phyloP scores from a whole-genome alignment of 805 yeast species.

The Ogataea thermomethanolica region DNA sequence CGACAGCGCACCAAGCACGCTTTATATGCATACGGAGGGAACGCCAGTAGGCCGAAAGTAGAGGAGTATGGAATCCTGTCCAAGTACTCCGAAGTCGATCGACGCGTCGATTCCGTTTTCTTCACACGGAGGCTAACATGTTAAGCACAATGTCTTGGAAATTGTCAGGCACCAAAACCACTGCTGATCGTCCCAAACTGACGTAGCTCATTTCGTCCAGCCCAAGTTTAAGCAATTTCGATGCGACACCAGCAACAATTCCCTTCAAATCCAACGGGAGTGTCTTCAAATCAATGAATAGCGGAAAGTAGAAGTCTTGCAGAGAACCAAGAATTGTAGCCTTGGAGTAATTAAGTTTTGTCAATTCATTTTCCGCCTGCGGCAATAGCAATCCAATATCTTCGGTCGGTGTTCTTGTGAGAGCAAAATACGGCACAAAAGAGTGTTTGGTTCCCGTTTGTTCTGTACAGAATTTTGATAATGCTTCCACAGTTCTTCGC shows the following conservation, averaged over 20 bases:
- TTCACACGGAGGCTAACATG: conserved; percentile 6
- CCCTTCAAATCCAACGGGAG: conserved; percentile 62
- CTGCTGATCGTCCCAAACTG: conserved; percentile 57
- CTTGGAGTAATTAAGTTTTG: conserved; percentile 38
- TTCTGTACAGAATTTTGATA: conserved; percentile 24
- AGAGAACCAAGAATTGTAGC: conserved; percentile 51
- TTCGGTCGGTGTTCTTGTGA: conserved; percentile 48
- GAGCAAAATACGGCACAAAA: conserved; percentile 47
- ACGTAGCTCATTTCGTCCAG: conserved; percentile 53
- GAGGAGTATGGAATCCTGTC: conserved; percentile 1
- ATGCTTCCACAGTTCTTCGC: conserved; percentile 39
- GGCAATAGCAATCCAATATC: conserved; percentile 50
- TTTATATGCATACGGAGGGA: background rate
- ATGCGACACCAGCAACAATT: conserved; percentile 63
- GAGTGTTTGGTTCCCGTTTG: conserved; percentile 4
- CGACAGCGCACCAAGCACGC: background rate
- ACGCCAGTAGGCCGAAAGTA: background rate
- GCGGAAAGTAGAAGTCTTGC: conserved; percentile 54
- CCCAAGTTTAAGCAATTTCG: conserved; percentile 36
- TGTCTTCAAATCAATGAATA: conserved; percentile 48
- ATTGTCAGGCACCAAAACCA: conserved; percentile 57
- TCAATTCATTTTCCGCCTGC: conserved; percentile 35
- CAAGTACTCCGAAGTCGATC: conserved; percentile 6
- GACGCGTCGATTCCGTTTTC: conserved; percentile 1
- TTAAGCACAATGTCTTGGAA: conserved; percentile 18